A percentile compares a stretch with the other conserved stretches of the same genome.
Evolutionary conservation across 257 asterid genomes (phyloP).

Genomic region (Solanum phureja): DNA sequence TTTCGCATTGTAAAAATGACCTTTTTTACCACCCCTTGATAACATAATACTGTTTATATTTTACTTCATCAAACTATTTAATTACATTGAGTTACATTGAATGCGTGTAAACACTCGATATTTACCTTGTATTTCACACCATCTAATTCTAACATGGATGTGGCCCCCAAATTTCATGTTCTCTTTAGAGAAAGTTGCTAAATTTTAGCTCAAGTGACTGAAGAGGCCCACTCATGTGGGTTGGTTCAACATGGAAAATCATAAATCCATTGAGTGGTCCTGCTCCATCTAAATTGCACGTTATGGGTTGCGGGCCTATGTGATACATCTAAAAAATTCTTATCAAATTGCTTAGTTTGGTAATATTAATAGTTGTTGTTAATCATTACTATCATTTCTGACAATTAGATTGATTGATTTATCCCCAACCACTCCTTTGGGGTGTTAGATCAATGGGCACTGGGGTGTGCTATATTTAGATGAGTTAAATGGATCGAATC

Average conservation of each 20-base stretch:
- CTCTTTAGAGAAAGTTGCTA: neutral
- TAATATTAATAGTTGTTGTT: neutral
- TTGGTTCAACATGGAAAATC: neutral
- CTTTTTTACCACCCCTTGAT: neutral
- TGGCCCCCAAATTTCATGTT: neutral
- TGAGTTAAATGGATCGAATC: neutral
- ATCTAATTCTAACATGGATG: neutral
- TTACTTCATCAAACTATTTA: neutral
- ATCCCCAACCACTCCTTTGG: neutral
- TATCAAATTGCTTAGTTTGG: neutral
- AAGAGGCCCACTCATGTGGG: neutral
- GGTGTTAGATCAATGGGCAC: neutral
- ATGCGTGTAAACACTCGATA: neutral
- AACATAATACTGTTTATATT: neutral
- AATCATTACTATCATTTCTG: neutral
- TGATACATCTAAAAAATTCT: neutral
- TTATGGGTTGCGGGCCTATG: conserved; percentile 5
- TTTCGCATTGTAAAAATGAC: neutral
- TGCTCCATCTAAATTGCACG: neutral
- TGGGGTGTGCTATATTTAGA: neutral
- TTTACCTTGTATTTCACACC: neutral
- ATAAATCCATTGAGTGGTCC: neutral
- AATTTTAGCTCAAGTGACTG: neutral
- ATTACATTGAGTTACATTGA: neutral
- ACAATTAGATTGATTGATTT: neutral